A percentile compares a stretch with the other conserved stretches of the same genome.
These are phyloP conservation scores for Leccinum rimulosum DNA, from an alignment of 768 basidiomycete genomes.

Conservation along the genomic window DNA sequence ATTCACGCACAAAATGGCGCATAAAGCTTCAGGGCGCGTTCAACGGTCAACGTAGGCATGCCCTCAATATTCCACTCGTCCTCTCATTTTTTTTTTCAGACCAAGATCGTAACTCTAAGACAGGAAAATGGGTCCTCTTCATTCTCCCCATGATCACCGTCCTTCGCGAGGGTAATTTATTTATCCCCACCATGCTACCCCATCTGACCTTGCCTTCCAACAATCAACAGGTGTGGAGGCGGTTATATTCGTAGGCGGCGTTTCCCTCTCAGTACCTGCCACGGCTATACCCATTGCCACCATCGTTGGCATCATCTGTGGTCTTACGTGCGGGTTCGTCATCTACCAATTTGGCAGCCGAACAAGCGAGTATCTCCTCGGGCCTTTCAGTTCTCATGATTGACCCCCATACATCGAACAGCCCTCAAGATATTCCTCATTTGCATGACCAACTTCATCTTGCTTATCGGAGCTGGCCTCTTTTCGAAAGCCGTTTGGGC, in stretches of 20 bases:
- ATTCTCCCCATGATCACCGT: conserved; percentile 89
- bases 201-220: neutral
- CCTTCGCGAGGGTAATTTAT: conserved; percentile 74
- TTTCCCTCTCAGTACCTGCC: conserved; percentile 80
- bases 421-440: conserved; percentile 87
- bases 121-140: conserved; percentile 86
- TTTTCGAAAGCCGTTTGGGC: conserved; percentile 76
- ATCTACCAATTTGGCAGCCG: conserved; percentile 81
- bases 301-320: conserved; percentile 79
- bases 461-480: conserved; percentile 92
- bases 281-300: conserved; percentile 88
- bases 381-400: neutral
- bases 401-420: conserved; percentile 15
- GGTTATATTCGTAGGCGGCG: conserved; percentile 91
- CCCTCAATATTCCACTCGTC: neutral
- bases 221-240: conserved; percentile 68
- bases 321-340: conserved; percentile 67
- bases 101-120: conserved; percentile 45
- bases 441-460: conserved; percentile 85
- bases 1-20: conserved; percentile 92
- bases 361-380: conserved; percentile 46
- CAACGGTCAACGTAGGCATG: conserved; percentile 47
- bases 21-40: conserved; percentile 84
- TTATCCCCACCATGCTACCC: too few species aligned
- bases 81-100: conserved; percentile 25